Base-by-base conservation (phyloP, 2,329 filamentous ascomycete genomes). In the Gnomoniopsis smithogilvyi region DNA sequence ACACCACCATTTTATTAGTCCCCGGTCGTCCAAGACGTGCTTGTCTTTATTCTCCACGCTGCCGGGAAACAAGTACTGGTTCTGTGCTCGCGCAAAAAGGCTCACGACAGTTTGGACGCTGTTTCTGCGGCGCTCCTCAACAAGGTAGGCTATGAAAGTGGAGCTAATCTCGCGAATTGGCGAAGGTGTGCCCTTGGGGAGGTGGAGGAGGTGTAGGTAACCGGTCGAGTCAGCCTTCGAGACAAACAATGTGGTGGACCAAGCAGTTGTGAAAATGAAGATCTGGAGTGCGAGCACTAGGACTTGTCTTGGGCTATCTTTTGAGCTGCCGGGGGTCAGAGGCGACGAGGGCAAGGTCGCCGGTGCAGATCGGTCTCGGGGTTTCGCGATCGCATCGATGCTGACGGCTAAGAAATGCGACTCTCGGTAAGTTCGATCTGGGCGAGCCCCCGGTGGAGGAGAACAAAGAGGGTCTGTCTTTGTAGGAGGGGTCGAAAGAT, bases 141-240 rank as follows among this genome's bases (percentile, higher is more conserved):
- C 80, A 0, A 99, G 79, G 74, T 90, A 90, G 12, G 83, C 79
- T 22, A 99, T 73, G 65, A 98, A 96, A 0, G 86, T 83, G 6
- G 86, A 85, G 51, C 87, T 89, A 48, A 96, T 82, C 34, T 86
- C 80, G 63, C 90, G 86, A 52, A 96, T 82, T 0, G 92, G 92
- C 3, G 91, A 95, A 0, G 84, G 78, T 0, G 81, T 78, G n/a
- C 83, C 80, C 65, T 77, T 82, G 17, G 87, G 83, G 0, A 90
- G 77, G 19, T 83, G 76, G 38, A 93, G 77, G 2, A 89, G 78
- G 64, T 87, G 79, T 11, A 97, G 76, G 70, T 92, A 96, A 24
- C 96, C 95, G 0, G 94, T 97, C 11, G 95, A 97, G 75, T 99
- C 95, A 51, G 95, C 95, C 74, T 99, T 99, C 63, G 93, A 94